Evolutionary conservation across 331 rosid genomes (phyloP).

Genomic region (Acacia pycnantha): DNA sequence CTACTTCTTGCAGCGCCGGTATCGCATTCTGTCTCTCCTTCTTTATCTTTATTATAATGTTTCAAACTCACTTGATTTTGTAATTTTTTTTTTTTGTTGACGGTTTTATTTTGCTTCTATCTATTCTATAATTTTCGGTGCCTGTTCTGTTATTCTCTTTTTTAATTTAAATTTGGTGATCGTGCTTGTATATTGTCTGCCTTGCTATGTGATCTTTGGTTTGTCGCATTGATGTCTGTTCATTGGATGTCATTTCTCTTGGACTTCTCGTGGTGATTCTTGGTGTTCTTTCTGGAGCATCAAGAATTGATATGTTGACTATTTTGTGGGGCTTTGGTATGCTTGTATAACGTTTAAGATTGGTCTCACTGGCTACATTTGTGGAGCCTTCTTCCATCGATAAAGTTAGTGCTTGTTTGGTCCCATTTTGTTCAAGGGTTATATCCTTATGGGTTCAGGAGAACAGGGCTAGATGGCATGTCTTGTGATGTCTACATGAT

Average conservation of each 20-base stretch:
- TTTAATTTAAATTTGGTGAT: background rate
- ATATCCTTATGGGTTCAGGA: background rate
- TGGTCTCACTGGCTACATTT: too few species aligned
- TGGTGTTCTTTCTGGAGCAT: background rate
- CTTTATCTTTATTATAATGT: background rate
- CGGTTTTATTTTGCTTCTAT: background rate
- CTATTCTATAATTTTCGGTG: background rate
- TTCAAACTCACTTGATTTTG: background rate
- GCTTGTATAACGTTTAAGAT: too few species aligned
- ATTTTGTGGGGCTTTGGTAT: background rate
- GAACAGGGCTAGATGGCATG: background rate
- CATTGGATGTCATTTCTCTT: background rate
- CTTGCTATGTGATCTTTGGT: background rate
- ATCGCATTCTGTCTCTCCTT: background rate
- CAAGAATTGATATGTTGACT: background rate
- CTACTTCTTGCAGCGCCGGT: slow-evolving; percentile 94
- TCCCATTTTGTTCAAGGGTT: background rate
- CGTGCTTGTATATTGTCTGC: background rate
- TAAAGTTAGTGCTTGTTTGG: background rate
- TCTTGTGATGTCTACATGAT: background rate
- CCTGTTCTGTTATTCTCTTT: background rate
- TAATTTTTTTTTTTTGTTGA: background rate
- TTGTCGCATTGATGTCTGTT: background rate
- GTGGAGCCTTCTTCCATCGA: too few species aligned
- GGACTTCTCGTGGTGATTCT: background rate